Conservation (phyloP, 352 stramenopile species). For the Phytophthora syringae region DNA sequence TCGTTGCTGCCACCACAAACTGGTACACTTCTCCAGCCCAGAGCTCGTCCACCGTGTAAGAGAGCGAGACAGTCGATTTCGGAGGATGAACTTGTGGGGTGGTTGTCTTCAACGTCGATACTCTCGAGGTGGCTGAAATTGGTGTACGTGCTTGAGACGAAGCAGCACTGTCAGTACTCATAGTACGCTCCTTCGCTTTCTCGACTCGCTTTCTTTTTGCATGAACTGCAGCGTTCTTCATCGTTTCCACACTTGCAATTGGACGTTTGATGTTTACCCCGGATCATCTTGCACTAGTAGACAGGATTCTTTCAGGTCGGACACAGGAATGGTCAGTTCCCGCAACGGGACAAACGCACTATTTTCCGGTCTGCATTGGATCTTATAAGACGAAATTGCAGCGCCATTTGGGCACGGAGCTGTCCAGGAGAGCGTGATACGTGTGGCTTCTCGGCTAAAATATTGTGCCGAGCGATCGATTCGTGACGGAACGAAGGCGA, state of each 20-base stretch:
- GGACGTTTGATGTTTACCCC: not conserved
- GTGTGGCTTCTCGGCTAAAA: conserved; percentile 39
- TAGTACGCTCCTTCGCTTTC: not conserved
- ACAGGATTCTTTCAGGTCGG: conserved; percentile 26
- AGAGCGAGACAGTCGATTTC: conserved; percentile 13
- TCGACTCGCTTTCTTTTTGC: not conserved
- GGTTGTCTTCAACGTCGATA: not conserved
- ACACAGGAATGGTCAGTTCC: conserved; percentile 39
- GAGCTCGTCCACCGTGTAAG: conserved; percentile 48
- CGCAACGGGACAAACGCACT: conserved; percentile 39
- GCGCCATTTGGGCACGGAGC: conserved; percentile 65
- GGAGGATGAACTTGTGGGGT: not conserved
- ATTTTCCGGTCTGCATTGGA: conserved; percentile 71
- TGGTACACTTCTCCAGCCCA: conserved; percentile 80
- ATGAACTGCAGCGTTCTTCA: not conserved
- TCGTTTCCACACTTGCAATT: not conserved
- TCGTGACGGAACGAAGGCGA: conserved; percentile 65
- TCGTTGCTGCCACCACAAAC: conserved; percentile 72
- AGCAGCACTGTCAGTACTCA: not conserved
- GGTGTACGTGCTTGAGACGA: not conserved
- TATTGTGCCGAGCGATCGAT: conserved; percentile 51
- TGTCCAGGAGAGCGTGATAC: conserved; percentile 58
- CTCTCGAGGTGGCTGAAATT: not conserved
- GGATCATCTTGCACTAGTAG: not conserved
- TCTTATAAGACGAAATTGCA: conserved; percentile 51